Evolutionary conservation across 441 rosid genomes (phyloP), one percentile per base, ranked within the genome.

Genomic region (Viola pubescens): DNA sequence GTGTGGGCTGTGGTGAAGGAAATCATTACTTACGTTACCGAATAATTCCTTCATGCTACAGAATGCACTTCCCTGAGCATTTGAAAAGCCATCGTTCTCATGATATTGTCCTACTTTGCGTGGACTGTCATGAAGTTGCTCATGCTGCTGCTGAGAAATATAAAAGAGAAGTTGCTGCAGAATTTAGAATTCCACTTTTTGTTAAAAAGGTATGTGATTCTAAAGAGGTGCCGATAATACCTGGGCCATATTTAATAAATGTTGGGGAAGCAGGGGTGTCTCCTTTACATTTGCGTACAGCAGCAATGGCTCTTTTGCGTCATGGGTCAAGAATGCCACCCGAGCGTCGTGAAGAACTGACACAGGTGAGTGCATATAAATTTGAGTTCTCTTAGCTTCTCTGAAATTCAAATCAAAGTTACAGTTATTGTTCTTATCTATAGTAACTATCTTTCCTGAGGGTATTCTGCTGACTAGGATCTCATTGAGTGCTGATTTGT

Each of bases 1-100:
- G 99, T 49, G 97, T 90, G 43, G 79, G 99, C 40, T 94, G 97
- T 80, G 99, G 96, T 49, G 94, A 88, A 77, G 94, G 92, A 61
- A 82, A 80, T 67, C 97, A 94, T 62, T 94, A 94, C 75, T 73
- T 94, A 34, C 91, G 94, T 9, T 94, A 94, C 75, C 79, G 97
- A 62, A 80, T 94, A 62, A 90, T 94, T 61, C 97, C 99, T 69
- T 88, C 97, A 2, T 90, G 97, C 80, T 94, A 94, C 75, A 82
- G 97, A 78, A 69, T 90, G 80, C 97, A 90, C 77, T 94, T 94
- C 70, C 96, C 97, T 9, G 97, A 90, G 86, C 97, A 94, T 72
- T 65, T 94, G 70, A 94, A 94, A 79, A 94, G 96, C 67, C 99
- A 94, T 48, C 81, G 96, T n/a, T 94, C 99, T 67, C 96, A 88